Conservation (phyloP, 2,329 filamentous ascomycete species). For the Fusarium sp. region DNA sequence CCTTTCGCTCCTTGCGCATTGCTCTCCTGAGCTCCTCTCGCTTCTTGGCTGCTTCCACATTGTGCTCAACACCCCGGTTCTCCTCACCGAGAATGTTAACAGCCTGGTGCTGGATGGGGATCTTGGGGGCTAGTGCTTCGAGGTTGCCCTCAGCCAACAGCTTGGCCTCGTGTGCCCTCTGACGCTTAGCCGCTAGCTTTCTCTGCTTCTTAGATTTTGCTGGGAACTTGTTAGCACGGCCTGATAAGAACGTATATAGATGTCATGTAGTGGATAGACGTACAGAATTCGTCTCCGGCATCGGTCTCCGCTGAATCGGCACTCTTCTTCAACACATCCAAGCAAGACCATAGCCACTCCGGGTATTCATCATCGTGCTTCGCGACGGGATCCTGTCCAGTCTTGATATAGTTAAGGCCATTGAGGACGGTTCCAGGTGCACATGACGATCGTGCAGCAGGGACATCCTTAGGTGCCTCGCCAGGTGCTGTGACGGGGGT, state of each 20-base stretch:
- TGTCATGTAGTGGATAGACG: slow-evolving; percentile 52
- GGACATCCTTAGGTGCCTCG: slow-evolving; percentile 50
- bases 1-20: slow-evolving; percentile 80
- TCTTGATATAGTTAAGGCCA: slow-evolving; percentile 84
- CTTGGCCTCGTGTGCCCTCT: slow-evolving; percentile 68
- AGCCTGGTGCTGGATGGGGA: slow-evolving; percentile 82
- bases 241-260: neutral
- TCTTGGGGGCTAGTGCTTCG: slow-evolving; percentile 73
- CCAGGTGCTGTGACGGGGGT: slow-evolving; percentile 53
- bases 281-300: slow-evolving; percentile 84
- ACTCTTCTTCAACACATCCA: slow-evolving; percentile 71
- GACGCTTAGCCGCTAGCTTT: slow-evolving; percentile 75
- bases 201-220: slow-evolving; percentile 90
- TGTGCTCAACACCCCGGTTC: slow-evolving; percentile 59
- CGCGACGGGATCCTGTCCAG: slow-evolving; percentile 78
- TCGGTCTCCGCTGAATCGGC: slow-evolving; percentile 64
- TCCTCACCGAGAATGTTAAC: slow-evolving; percentile 75
- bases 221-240: slow-evolving; percentile 53
- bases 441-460: slow-evolving; percentile 64
- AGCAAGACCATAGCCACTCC: slow-evolving; percentile 81
- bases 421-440: slow-evolving; percentile 77
- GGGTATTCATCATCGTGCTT: slow-evolving; percentile 82
- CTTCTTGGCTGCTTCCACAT: slow-evolving; percentile 62
- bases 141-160: slow-evolving; percentile 75
- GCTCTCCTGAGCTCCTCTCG: slow-evolving; percentile 75